Conservation (phyloP, 345 rosid genomes). For the Physaria fendleri region DNA sequence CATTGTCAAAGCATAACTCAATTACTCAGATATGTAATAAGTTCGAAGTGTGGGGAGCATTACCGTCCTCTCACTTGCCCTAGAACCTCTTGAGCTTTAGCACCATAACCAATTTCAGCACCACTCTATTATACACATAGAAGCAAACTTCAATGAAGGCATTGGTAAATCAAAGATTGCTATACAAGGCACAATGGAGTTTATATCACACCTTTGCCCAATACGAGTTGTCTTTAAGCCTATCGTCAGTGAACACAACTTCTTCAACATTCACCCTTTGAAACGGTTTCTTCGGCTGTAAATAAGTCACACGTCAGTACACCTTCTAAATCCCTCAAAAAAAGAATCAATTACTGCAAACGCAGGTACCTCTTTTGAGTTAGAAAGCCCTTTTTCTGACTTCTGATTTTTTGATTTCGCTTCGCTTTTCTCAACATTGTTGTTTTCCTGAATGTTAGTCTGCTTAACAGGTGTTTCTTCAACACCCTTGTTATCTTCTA, state of each 20-base stretch:
- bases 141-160: neutral
- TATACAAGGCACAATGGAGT: neutral
- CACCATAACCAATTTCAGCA: constrained; percentile 85
- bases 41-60: neutral
- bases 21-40: neutral
- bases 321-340: constrained; percentile 4
- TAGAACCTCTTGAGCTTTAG: constrained; percentile 88
- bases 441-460: constrained; percentile 30
- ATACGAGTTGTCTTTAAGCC: constrained; percentile 86
- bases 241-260: constrained; percentile 55
- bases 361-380: constrained; percentile 52
- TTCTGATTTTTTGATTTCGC: constrained; percentile 36
- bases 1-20: neutral
- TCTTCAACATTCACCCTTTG: constrained; percentile 80
- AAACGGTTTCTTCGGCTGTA: constrained; percentile 72
- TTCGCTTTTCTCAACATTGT: constrained; percentile 30
- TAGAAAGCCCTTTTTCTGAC: constrained; percentile 38
- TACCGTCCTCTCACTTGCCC: constrained; percentile 98
- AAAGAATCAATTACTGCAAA: neutral
- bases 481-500: constrained; percentile 17
- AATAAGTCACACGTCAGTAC: constrained; percentile 12
- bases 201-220: constrained; percentile 66
- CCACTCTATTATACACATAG: constrained; percentile 46
- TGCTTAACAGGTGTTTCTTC: constrained; percentile 33
- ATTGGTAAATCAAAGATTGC: neutral